Percentiles rank a stretch among this genome's conserved stretches.
Conservation (phyloP, 2,329 filamentous ascomycete genomes). For the Ophiosphaerella narmari region DNA sequence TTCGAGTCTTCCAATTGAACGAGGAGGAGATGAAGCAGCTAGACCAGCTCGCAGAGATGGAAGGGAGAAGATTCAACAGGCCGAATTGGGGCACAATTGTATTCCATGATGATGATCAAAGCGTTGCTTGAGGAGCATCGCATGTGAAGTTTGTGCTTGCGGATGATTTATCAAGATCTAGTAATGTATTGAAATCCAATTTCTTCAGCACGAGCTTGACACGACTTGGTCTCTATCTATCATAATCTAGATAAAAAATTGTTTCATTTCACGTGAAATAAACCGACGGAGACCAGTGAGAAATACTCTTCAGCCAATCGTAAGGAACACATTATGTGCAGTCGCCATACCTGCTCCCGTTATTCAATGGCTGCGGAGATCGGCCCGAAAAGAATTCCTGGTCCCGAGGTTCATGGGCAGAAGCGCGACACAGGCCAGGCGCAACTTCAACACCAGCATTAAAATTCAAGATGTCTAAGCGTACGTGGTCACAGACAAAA, state of each 20-base stretch:
- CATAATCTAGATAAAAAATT: too few species aligned
- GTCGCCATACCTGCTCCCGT: background rate
- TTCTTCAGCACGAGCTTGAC: too few species aligned
- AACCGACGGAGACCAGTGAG: too few species aligned
- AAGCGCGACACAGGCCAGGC: background rate
- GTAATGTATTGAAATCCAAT: too few species aligned
- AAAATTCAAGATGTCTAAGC: slow-evolving; percentile 9
- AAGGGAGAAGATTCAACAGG: slow-evolving; percentile 53
- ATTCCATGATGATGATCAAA: slow-evolving; percentile 49
- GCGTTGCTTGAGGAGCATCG: slow-evolving; percentile 4
- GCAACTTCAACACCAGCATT: background rate
- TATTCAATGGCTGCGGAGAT: background rate
- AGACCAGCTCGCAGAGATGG: slow-evolving; percentile 33
- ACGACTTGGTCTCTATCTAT: too few species aligned
- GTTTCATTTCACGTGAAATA: too few species aligned
- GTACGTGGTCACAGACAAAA: slow-evolving; percentile 28
- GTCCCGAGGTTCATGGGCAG: background rate
- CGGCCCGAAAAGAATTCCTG: background rate
- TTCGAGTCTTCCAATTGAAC: slow-evolving; percentile 11
- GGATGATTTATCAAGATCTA: too few species aligned
- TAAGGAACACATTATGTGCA: too few species aligned
- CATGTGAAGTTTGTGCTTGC: too few species aligned
- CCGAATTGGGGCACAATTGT: slow-evolving; percentile 52
- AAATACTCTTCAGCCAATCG: too few species aligned
- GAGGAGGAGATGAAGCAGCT: slow-evolving; percentile 7